These are phyloP conservation scores for Ceratobasidium theobromae DNA, from an alignment of 1,284 basidiomycete species.

Conservation along the genomic window DNA sequence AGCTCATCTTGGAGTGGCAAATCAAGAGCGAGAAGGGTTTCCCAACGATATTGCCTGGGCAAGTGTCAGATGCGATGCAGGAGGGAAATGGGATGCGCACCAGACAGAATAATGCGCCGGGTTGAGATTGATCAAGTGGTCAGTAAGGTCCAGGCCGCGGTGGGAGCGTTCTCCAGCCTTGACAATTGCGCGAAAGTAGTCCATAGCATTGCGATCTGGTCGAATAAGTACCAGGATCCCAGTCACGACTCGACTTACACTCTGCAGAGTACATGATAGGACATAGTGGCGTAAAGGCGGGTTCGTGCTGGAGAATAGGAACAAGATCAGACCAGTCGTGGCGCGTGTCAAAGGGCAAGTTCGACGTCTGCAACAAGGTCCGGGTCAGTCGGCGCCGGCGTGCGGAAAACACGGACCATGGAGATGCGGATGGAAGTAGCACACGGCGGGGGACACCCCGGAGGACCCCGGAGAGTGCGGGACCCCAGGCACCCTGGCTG, in stretches of 20 bases:
- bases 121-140: conserved; percentile 81
- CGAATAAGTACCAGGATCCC: background rate
- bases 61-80: background rate
- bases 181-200: conserved; percentile 85
- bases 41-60: conserved; percentile 87
- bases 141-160: conserved; percentile 81
- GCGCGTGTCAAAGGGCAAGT: conserved; percentile 54
- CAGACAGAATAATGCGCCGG: conserved; percentile 95
- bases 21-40: conserved; percentile 70
- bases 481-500: background rate
- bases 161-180: conserved; percentile 72
- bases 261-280: conserved; percentile 85
- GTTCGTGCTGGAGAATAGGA: conserved; percentile 80
- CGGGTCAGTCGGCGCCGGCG: no score
- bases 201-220: conserved; percentile 86
- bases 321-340: conserved; percentile 77
- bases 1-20: conserved; percentile 74
- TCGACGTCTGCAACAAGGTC: background rate
- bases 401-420: no score
- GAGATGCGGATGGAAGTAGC: no score
- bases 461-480: background rate
- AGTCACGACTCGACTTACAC: conserved; percentile 58
- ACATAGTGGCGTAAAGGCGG: conserved; percentile 68
- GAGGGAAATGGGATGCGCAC: conserved; percentile 48
- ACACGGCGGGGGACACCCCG: no score